Base-by-base conservation (phyloP, 768 basidiomycete genomes). In the Saitozyma podzolica region DNA sequence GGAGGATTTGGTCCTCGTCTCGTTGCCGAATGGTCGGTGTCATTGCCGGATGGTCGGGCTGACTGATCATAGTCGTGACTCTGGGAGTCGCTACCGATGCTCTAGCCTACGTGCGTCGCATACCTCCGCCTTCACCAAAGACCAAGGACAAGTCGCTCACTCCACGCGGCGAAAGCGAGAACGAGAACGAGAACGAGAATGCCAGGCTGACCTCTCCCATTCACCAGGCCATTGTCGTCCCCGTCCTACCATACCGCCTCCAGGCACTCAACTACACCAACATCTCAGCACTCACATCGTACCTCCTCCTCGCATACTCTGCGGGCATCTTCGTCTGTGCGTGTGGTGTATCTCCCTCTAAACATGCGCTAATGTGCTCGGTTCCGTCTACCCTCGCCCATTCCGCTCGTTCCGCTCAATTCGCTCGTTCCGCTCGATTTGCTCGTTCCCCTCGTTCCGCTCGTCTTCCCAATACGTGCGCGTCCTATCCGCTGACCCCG, bases 191-290 rank as follows among this genome's bases (percentile, higher is more conserved):
- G 42, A 47, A 8, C 50, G 37, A 14, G 2, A 56, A 40, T 53
- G n/a, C 37, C 9, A 14, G 5, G 20, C 17, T 40, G 47, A 16
- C 16, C 47, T 57, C 48, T 39, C 43, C 37, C 10, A 29, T 7
- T 40, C 19, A 14, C 6, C 50, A 75, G 73, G 66, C 61, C 19
- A 74, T 74, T 39, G 68, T 77, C 29, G 69, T 77, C 8, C 75
- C 75, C 8, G 67, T 77, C 43, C 41, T 77, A 40, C 75, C 75
- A 9, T 77, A 67, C 42, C 66, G 73, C 4, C 61, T 75, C 6
- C 65, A 72, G 55, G 56, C 61, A 0, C 58, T 74, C 19, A 65
- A 62, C 9, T 73, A 74, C 51, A 57, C 39, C 43, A 68, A 72
- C 50, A 63, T 77, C 42, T 70, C 75, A 2, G 51, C 65, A 3